Evolutionary conservation across 768 basidiomycete genomes (phyloP).

Genomic region (Kwoniella bestiolae): DNA sequence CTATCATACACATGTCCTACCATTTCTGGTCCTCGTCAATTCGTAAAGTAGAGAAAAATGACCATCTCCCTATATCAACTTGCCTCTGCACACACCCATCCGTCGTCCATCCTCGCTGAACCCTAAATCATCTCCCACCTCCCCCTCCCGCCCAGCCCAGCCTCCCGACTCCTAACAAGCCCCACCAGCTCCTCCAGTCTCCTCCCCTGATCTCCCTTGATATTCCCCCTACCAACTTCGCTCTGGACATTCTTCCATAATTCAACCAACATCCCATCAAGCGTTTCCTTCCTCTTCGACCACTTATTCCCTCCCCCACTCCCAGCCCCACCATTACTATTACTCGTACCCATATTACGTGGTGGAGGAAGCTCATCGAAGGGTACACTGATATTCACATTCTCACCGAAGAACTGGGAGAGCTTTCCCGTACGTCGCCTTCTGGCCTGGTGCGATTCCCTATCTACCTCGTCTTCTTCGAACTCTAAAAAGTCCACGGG

Average conservation of each 20-base stretch:
- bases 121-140: slow-evolving; percentile 13
- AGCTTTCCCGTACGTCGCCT: slow-evolving; percentile 33
- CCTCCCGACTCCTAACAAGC: slow-evolving; percentile 4
- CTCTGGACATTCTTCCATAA: slow-evolving; percentile 34
- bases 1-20: too few species aligned
- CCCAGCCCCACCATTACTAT: background rate
- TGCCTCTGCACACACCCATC: too few species aligned
- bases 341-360: background rate
- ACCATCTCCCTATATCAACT: too few species aligned
- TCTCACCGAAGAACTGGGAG: slow-evolving; percentile 36
- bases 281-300: slow-evolving; percentile 18
- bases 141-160: slow-evolving; percentile 10
- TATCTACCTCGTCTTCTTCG: background rate
- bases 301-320: too few species aligned
- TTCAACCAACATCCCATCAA: slow-evolving; percentile 32
- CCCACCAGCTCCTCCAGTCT: slow-evolving; percentile 26
- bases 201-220: slow-evolving; percentile 20
- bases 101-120: too few species aligned
- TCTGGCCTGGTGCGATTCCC: slow-evolving; percentile 18
- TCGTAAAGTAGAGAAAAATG: too few species aligned
- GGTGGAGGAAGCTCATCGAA: slow-evolving; percentile 3
- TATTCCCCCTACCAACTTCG: slow-evolving; percentile 16
- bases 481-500: background rate
- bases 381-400: slow-evolving; percentile 4
- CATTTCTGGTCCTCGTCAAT: too few species aligned